Conservation (phyloP, 352 stramenopile genomes). For the Phytopythium vexans region DNA sequence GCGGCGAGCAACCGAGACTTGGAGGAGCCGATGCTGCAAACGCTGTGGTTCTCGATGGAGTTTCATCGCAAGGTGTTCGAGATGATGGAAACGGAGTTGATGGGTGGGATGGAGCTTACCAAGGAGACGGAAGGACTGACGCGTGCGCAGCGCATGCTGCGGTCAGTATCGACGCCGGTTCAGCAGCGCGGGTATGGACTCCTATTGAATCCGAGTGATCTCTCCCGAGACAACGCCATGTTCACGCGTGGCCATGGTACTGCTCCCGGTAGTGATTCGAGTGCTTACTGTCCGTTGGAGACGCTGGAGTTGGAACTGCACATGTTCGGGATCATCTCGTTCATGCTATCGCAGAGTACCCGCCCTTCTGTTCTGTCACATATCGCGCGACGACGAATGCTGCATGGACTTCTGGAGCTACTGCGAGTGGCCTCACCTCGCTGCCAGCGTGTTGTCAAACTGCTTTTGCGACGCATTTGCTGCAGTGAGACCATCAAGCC, state of each 20-base stretch:
- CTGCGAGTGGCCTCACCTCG: slow-evolving; percentile 72
- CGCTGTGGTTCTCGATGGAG: slow-evolving; percentile 86
- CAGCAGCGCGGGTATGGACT: slow-evolving; percentile 50
- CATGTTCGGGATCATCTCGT: slow-evolving; percentile 67
- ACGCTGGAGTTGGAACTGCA: slow-evolving; percentile 76
- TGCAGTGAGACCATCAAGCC: slow-evolving; percentile 67
- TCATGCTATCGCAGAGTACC: slow-evolving; percentile 78
- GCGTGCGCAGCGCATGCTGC: slow-evolving; percentile 75
- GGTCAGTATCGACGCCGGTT: slow-evolving; percentile 77
- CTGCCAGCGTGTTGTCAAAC: slow-evolving; percentile 79
- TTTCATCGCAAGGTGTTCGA: slow-evolving; percentile 87
- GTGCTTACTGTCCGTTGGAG: slow-evolving; percentile 49
- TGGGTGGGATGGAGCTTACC: slow-evolving; percentile 61
- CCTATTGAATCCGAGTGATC: slow-evolving; percentile 39
- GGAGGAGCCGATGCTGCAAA: slow-evolving; percentile 73
- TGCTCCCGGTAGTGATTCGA: slow-evolving; percentile 29
- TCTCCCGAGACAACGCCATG: slow-evolving; percentile 33
- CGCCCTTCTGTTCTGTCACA: slow-evolving; percentile 56
- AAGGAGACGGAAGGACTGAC: slow-evolving; percentile 75
- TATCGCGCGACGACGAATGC: slow-evolving; percentile 53
- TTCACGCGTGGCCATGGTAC: slow-evolving; percentile 29
- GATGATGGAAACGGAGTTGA: slow-evolving; percentile 77
- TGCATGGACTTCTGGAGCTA: slow-evolving; percentile 76
- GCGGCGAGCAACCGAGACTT: slow-evolving; percentile 70
- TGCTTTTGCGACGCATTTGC: slow-evolving; percentile 71